Percentiles rank a stretch among this genome's conserved stretches.
Evolutionary conservation across 345 rosid genomes (phyloP).

Genomic region (Syzygium aromaticum): DNA sequence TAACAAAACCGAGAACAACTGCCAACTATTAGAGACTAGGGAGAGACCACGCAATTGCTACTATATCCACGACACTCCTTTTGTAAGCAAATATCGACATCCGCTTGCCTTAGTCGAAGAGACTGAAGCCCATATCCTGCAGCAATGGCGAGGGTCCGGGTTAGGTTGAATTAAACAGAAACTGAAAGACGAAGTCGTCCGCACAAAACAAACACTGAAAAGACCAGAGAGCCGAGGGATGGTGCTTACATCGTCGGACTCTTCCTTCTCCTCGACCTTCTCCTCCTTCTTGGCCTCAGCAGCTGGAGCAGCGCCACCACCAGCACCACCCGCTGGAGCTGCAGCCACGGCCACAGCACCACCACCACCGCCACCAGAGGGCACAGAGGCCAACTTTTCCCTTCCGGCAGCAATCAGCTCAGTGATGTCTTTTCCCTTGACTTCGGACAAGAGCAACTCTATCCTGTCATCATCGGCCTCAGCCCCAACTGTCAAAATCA

Average conservation of each 20-base stretch:
- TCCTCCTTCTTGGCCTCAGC: conserved; percentile 70
- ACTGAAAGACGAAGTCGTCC: not conserved
- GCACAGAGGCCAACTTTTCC: conserved; percentile 79
- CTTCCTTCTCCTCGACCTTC: conserved; percentile 73
- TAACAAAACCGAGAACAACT: not conserved
- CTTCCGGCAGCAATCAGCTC: conserved; percentile 79
- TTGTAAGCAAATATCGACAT: not conserved
- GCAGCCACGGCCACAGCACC: conserved; percentile 31
- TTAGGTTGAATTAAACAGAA: not conserved
- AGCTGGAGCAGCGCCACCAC: conserved; percentile 42
- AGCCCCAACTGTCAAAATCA: conserved; percentile 47
- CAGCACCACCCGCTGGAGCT: conserved; percentile 21
- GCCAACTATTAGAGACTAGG: not conserved
- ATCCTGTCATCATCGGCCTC: conserved; percentile 52
- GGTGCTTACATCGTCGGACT: conserved; percentile 61
- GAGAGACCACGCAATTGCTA: not conserved
- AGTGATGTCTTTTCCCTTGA: conserved; percentile 58
- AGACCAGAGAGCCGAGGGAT: not conserved
- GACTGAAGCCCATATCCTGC: conserved; percentile 67
- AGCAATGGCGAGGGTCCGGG: not conserved
- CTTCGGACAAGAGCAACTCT: conserved; percentile 48
- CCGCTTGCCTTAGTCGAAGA: conserved; percentile 30
- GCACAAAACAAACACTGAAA: not conserved
- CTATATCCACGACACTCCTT: not conserved
- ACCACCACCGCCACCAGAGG: conserved; percentile 53